These are phyloP conservation scores for Camellia japonica DNA, from an alignment of 148 eudicot species.

Conservation along the genomic window DNA sequence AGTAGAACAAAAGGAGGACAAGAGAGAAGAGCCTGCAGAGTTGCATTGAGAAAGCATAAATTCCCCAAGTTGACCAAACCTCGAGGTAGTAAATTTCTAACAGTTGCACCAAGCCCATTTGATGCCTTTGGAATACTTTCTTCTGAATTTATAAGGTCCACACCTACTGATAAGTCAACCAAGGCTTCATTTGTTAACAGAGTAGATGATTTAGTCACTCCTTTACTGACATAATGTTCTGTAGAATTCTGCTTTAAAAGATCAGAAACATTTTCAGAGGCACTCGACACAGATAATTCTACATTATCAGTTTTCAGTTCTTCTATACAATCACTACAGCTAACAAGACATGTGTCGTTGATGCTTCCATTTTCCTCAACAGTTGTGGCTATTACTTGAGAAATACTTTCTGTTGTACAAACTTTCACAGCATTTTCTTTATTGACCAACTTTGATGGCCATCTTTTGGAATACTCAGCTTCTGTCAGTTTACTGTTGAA, in stretches of 20 bases:
- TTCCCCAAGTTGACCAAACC: constrained; percentile 85
- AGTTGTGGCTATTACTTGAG: constrained; percentile 20
- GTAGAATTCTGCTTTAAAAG: constrained; percentile 15
- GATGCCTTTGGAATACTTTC: constrained; percentile 22
- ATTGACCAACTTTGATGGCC: constrained; percentile 24
- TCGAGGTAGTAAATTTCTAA: constrained; percentile 57
- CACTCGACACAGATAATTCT: constrained; percentile 25
- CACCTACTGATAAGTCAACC: constrained; percentile 16
- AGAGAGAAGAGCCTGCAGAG: constrained; percentile 75
- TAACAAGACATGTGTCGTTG: constrained; percentile 21
- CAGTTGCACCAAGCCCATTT: constrained; percentile 33
- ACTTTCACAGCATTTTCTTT: constrained; percentile 20
- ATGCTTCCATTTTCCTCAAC: constrained; percentile 40
- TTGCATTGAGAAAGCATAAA: constrained; percentile 78
- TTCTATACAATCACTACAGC: constrained; percentile 27
- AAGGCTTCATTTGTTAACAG: constrained; percentile 12
- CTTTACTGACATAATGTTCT: constrained; percentile 7
- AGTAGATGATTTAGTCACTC: constrained; percentile 11
- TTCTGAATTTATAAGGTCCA: constrained; percentile 17
- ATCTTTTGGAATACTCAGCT: constrained; percentile 27
- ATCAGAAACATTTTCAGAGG: constrained; percentile 24
- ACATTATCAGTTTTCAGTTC: constrained; percentile 24
- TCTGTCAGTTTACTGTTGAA: constrained; percentile 27
- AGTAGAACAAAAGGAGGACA: constrained; percentile 78
- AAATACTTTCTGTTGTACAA: constrained; percentile 18